A percentile compares a stretch with the other conserved stretches of the same genome.
These are phyloP conservation scores for Cordyceps fumosorosea DNA, from an alignment of 2,329 filamentous ascomycete species.

Conservation along the genomic window DNA sequence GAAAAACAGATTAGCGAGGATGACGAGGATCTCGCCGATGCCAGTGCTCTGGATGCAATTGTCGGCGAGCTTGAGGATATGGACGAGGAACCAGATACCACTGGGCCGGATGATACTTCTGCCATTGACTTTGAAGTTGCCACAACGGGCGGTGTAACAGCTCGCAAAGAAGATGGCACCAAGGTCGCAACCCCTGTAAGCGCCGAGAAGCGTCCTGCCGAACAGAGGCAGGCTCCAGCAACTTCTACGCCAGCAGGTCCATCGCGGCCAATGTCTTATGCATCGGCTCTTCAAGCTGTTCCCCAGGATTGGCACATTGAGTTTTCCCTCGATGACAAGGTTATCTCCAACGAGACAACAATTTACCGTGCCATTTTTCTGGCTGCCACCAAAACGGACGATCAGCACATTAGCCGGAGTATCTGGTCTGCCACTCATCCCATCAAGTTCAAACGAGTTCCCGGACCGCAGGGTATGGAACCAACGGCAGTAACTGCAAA, in stretches of 20 bases:
- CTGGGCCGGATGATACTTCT: constrained; percentile 53
- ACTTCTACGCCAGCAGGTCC: constrained; percentile 48
- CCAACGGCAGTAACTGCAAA: constrained; percentile 50
- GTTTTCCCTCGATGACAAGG: constrained; percentile 79
- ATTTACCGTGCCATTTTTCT: constrained; percentile 92
- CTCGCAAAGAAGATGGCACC: constrained; percentile 86
- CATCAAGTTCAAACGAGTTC: constrained; percentile 83
- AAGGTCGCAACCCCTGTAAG: constrained; percentile 77
- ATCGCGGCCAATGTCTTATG: constrained; percentile 70
- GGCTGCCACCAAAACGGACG: constrained; percentile 43
- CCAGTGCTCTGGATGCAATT: constrained; percentile 69
- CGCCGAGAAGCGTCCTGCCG: constrained; percentile 32
- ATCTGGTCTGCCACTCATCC: constrained; percentile 89
- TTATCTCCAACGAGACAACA: constrained; percentile 84
- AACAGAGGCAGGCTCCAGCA: constrained; percentile 33
- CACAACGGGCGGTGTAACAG: constrained; percentile 79
- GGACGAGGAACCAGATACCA: constrained; percentile 49
- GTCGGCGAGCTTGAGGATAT: constrained; percentile 87
- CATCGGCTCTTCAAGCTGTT: constrained; percentile 70
- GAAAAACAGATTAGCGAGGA: constrained; percentile 75
- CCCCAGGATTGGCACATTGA: constrained; percentile 97
- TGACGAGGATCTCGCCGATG: constrained; percentile 62
- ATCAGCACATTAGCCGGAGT: constrained; percentile 59
- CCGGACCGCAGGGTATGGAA: constrained; percentile 74
- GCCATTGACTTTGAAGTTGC: constrained; percentile 90